These are phyloP conservation scores for Boletales sp. DNA, from an alignment of 768 basidiomycete genomes.

Conservation along the genomic window DNA sequence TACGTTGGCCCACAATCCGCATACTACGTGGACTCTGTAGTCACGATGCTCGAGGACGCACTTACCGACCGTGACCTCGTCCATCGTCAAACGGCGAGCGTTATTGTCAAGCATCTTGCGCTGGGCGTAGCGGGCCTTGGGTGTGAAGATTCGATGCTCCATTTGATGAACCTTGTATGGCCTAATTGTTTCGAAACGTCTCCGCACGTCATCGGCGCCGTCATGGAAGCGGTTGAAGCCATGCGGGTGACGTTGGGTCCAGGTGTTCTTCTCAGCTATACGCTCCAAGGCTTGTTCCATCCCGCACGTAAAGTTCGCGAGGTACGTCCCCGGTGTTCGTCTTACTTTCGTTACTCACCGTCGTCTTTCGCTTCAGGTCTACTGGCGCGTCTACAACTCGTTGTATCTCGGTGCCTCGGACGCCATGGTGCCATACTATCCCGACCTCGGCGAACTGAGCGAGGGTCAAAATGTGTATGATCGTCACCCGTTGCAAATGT, in stretches of 20 bases:
- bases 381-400: constrained; percentile 96
- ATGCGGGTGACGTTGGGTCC: constrained; percentile 97
- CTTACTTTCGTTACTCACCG: constrained; percentile 1
- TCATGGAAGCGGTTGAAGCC: constrained; percentile 97
- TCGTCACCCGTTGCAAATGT: constrained; percentile 79
- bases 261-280: constrained; percentile 87
- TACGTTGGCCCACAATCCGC: constrained; percentile 97
- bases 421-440: constrained; percentile 93
- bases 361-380: constrained; percentile 41
- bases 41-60: constrained; percentile 97
- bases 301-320: constrained; percentile 96
- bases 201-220: constrained; percentile 96
- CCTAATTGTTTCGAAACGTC: constrained; percentile 99
- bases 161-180: constrained; percentile 98
- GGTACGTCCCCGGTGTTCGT: constrained; percentile 41
- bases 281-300: constrained; percentile 94
- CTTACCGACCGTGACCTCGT: constrained; percentile 97
- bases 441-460: constrained; percentile 83
- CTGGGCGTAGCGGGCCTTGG: constrained; percentile 96
- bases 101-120: constrained; percentile 97
- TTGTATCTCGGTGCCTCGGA: constrained; percentile 89
- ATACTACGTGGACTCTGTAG: constrained; percentile 95
- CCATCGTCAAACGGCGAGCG: constrained; percentile 95
- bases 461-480: constrained; percentile 91
- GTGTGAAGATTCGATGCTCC: constrained; percentile 96